These are phyloP conservation scores for Torulaspora indica DNA, from an alignment of 805 yeast species.

Conservation along the genomic window DNA sequence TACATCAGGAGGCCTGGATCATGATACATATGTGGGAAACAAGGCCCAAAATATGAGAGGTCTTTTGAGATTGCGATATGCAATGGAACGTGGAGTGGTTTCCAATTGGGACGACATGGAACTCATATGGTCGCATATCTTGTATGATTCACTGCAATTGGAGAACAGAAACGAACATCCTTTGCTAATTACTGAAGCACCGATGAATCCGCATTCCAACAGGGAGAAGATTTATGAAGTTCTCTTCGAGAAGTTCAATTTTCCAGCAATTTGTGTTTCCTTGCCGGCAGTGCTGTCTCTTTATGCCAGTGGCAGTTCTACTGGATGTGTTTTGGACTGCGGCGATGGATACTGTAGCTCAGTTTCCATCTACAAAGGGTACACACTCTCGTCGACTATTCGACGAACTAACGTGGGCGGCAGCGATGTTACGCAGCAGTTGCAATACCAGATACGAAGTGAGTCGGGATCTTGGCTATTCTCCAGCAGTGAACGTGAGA, in stretches of 20 bases:
- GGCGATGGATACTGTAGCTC: constrained; percentile 90
- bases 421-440: constrained; percentile 71
- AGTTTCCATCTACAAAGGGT: constrained; percentile 89
- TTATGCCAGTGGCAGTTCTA: constrained; percentile 85
- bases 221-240: constrained; percentile 88
- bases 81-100: constrained; percentile 75
- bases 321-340: constrained; percentile 84
- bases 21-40: constrained; percentile 69
- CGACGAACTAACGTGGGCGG: constrained; percentile 81
- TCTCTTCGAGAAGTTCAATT: constrained; percentile 85
- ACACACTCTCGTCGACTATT: constrained; percentile 66
- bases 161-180: constrained; percentile 78
- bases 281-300: constrained; percentile 83
- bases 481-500: constrained; percentile 76
- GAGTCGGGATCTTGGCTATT: constrained; percentile 57
- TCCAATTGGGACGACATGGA: constrained; percentile 87
- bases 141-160: constrained; percentile 50
- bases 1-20: constrained; percentile 62
- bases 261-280: constrained; percentile 92
- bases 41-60: constrained; percentile 76
- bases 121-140: constrained; percentile 65
- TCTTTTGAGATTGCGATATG: constrained; percentile 62
- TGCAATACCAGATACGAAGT: constrained; percentile 64
- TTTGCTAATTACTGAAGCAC: constrained; percentile 80
- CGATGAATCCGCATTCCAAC: constrained; percentile 77